Base-by-base conservation (phyloP, 2,329 filamentous ascomycete species). In the Colletotrichum simmondsii region DNA sequence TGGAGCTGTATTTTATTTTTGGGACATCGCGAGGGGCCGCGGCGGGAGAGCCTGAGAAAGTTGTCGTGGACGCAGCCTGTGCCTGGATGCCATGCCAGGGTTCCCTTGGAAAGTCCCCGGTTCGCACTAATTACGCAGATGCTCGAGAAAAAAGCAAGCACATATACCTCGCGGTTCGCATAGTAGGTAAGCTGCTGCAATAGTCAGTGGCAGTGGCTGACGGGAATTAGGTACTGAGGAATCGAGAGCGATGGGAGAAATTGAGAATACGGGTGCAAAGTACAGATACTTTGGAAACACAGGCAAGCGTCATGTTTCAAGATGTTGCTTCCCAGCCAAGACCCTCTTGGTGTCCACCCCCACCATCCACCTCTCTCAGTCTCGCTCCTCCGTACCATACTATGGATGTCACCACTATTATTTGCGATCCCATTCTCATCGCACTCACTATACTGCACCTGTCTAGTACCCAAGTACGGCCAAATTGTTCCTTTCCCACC, bases 291-390 rank as follows among this genome's bases (percentile, higher is more conserved):
- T 57, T 22, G 37, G 24, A 63, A 68, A 72, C 65, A 65, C 26
- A 53, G 42, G 56, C 35, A 61, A 46, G 66, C 66, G 66, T 70
- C 66, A 61, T 65, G 71, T 72, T 70, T 65, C 60, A 61, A 61
- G 35, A 22, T 37, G 61, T 32, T 60, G 56, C 46, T 57, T 72
- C 54, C 60, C n/a, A 35, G 66, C 60, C 66, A 61, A 61, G 71
- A 52, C 60, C 54, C 54, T 72, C 60, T 56, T 19, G 32, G 60
- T 70, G 49, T 28, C 71, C 61, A 65, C 71, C 71, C 70, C 71
- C 71, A 73, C 71, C 61, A 71, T 73, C 69, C 69, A 72, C 14
- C 30, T 24, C 30, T 24, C 32, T 26, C 54, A 28, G 12, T 30
- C 28, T 42, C 35, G 5, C 62, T 37, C 16, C 22, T n/a, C 26